Evolutionary conservation across 768 basidiomycete genomes (phyloP), one percentile per base, ranked within the genome.

Genomic region (Tubosaeta sp.): DNA sequence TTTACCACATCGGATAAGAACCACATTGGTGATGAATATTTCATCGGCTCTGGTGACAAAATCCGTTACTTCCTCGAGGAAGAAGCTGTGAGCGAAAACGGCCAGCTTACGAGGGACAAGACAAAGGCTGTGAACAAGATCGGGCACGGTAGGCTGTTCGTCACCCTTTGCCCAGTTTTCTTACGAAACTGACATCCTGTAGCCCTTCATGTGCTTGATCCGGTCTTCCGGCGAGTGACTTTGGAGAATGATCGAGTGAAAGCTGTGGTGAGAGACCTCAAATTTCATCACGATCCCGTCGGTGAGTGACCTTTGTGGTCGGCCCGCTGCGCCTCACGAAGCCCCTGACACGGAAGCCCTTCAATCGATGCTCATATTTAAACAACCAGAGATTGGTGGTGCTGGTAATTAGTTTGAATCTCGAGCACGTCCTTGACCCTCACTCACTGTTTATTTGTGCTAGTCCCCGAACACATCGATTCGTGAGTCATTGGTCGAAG

Each of bases 291-390:
- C 49, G 86, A 94, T 68, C 95, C 95, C 8, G 84, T 84, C 40
- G 87, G 90, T 87, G 58, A 59, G 80, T 64, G 21, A 6, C 21
- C 16, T 45, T 48, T 16, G 31, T 19, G 21, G 10, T 3, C 6
- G 22, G 25, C n/a, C 24, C 18, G 22, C 6, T 2, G 10, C 32
- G 13, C 21, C 19, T 41, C n/a, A 46, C 42, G 0, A 47, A 36
- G 6, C 19, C 14, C 19, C 19, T 16, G 21, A 19, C 29, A 22
- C 21, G 36, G 57, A 21, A 87, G 94, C 90, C 2, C 73, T 94
- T 29, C 93, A 95, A 63, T 91, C 89, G 3, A 96, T 96, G 94
- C 76, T 95, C 29, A 99, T 98, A 53, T 93, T 86, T 60, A 98
- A 98, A 69, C 94, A 97, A 64, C 84, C 90, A 5, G 76, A 86